These are phyloP conservation scores for Talaromyces proteolyticus DNA, from an alignment of 495 filamentous ascomycete genomes.

Conservation along the genomic window DNA sequence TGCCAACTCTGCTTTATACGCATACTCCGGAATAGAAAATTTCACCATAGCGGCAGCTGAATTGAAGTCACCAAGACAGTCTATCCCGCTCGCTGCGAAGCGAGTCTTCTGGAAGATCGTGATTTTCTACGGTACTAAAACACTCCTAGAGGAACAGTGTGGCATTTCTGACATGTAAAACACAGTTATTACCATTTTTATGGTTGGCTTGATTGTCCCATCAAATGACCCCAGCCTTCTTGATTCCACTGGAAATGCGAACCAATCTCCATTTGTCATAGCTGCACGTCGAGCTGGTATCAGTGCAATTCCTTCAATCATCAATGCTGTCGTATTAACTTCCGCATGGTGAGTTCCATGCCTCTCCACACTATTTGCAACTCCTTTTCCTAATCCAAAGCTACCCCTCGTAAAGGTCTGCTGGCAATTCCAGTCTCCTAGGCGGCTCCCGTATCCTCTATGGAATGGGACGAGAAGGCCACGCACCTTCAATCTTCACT, in stretches of 20 bases:
- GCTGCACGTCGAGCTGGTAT: slow-evolving; percentile 44
- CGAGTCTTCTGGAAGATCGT: slow-evolving; percentile 70
- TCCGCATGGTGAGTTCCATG: slow-evolving; percentile 50
- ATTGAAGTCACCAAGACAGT: slow-evolving; percentile 58
- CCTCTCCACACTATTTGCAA: not conserved
- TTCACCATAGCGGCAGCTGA: slow-evolving; percentile 50
- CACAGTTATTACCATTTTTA: slow-evolving; percentile 27
- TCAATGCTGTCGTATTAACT: slow-evolving; percentile 67
- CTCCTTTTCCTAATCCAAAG: not conserved
- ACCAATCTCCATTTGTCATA: slow-evolving; percentile 45
- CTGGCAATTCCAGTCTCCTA: slow-evolving; percentile 46
- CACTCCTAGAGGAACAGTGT: not conserved
- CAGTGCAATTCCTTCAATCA: slow-evolving; percentile 51
- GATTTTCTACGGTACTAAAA: slow-evolving; percentile 43
- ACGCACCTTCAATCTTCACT: slow-evolving; percentile 23
- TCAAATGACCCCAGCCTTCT: slow-evolving; percentile 43
- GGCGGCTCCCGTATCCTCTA: slow-evolving; percentile 50
- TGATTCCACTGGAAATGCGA: slow-evolving; percentile 40
- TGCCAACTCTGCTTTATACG: slow-evolving; percentile 63
- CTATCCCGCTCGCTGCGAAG: slow-evolving; percentile 67
- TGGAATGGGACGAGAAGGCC: slow-evolving; percentile 28
- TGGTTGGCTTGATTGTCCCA: slow-evolving; percentile 47
- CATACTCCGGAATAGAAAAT: slow-evolving; percentile 70
- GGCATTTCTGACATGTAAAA: not conserved
- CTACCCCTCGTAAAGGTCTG: slow-evolving; percentile 16